Conservation (phyloP, 1,284 basidiomycete genomes). For the Sporisorium scitamineum region DNA sequence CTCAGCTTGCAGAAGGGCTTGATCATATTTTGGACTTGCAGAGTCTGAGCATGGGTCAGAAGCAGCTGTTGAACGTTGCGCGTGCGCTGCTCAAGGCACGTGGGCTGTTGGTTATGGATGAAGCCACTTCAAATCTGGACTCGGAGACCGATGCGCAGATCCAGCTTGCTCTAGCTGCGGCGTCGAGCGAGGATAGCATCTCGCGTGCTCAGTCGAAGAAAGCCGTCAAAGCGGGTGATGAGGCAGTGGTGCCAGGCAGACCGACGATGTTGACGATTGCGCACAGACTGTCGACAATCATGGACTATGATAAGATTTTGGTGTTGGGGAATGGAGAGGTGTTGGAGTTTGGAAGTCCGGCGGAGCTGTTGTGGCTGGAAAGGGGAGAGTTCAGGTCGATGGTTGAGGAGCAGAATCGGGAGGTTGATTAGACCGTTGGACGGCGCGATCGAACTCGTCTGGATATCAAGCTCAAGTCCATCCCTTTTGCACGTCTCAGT, state of each 20-base stretch:
- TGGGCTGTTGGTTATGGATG: slow-evolving; percentile 73
- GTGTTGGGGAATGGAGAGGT: slow-evolving; percentile 80
- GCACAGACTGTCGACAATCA: slow-evolving; percentile 80
- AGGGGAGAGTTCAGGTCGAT: slow-evolving; percentile 34
- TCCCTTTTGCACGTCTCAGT: neutral
- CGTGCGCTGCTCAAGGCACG: slow-evolving; percentile 72
- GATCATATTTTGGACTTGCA: slow-evolving; percentile 10
- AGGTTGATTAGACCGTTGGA: slow-evolving; percentile 2
- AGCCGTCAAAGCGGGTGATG: slow-evolving; percentile 34
- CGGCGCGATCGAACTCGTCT: neutral
- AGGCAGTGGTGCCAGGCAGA: slow-evolving; percentile 10
- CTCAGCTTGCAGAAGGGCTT: slow-evolving; percentile 6
- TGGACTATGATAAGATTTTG: slow-evolving; percentile 79
- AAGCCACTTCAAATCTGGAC: slow-evolving; percentile 58
- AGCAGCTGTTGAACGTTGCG: slow-evolving; percentile 70
- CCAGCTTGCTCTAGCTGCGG: slow-evolving; percentile 73
- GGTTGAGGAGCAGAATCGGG: slow-evolving; percentile 30
- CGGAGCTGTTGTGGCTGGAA: slow-evolving; percentile 17
- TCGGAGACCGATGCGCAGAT: slow-evolving; percentile 70
- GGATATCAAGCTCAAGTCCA: neutral
- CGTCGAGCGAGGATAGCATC: neutral
- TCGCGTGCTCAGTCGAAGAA: slow-evolving; percentile 7
- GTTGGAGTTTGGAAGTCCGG: slow-evolving; percentile 72
- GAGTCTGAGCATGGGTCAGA: slow-evolving; percentile 46
- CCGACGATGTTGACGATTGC: slow-evolving; percentile 46